Evolutionary conservation across 1,284 basidiomycete species (phyloP).

Genomic region (Erythrobasidium hasegawianum): DNA sequence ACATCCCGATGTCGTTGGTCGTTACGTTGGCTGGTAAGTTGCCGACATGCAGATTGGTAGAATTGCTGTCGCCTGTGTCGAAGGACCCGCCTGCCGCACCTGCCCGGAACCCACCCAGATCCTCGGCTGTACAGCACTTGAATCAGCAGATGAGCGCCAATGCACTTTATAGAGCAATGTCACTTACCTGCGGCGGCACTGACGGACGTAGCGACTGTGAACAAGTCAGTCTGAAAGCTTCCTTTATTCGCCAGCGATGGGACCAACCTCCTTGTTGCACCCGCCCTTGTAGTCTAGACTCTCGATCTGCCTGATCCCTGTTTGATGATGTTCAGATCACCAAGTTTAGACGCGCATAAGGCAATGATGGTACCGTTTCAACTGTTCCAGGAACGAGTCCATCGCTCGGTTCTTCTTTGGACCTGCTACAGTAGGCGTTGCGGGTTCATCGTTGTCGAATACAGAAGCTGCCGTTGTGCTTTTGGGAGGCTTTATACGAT

Average conservation of each 20-base stretch:
- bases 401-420: conserved; percentile 87
- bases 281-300: conserved; percentile 70
- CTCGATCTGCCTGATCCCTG: conserved; percentile 85
- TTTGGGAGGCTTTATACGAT: conserved; percentile 41
- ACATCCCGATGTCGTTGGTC: conserved; percentile 66
- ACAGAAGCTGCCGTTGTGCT: conserved; percentile 41
- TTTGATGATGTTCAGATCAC: conserved; percentile 8
- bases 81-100: conserved; percentile 61
- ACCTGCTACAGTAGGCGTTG: conserved; percentile 58
- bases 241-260: neutral
- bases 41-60: conserved; percentile 89
- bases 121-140: neutral
- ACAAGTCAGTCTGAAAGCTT: neutral
- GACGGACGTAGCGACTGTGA: conserved; percentile 60
- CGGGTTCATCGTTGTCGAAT: conserved; percentile 48
- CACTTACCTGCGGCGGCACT: conserved; percentile 75
- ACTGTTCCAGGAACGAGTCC: conserved; percentile 88
- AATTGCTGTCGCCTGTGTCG: conserved; percentile 77
- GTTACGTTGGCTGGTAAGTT: conserved; percentile 28
- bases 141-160: neutral
- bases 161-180: neutral
- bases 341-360: neutral
- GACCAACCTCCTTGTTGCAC: conserved; percentile 55
- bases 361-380: conserved; percentile 66
- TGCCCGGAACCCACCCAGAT: conserved; percentile 29